Evolutionary conservation across 2,329 filamentous ascomycete genomes (phyloP), one percentile per base, ranked within the genome.

Genomic region (Chaetomiaceae sp.): DNA sequence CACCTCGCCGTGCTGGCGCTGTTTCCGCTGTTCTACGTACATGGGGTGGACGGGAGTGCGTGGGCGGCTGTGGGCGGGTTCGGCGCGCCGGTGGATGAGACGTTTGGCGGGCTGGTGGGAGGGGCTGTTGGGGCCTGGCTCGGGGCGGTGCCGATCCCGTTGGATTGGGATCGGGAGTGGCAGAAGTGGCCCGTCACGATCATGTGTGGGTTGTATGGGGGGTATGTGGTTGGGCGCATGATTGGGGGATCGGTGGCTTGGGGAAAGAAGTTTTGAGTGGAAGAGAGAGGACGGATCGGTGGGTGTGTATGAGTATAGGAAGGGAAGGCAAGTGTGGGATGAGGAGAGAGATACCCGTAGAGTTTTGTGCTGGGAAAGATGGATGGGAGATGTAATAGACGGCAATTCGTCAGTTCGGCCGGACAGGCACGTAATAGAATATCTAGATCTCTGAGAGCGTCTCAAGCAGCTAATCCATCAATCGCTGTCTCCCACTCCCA

Each of bases 121-220:
- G 84, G 84, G 0, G 74, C 86, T 23, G 64, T 92, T 1, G 94
- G 94, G 5, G 90, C 89, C 36, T 97, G 94, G 94, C 73, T 96
- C 37, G 94, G 94, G 3, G 94, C 94, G 7, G 83, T 97, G 48
- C 94, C 95, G 0, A 97, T 99, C 62, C 94, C 94, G 2, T 75
- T 99, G 61, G 94, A 99, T 69, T 97, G 92, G 92, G 94, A 99
- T 69, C 84, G 94, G n/a, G 90, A 95, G 62, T 99, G 94, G 94
- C 94, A 99, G 80, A 89, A 86, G 69, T 99, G 92, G 88, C 94
- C 94, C 0, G 86, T 97, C 43, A 99, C 94, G 0, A 87, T 99
- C 54, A 72, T 97, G 4, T 84, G 81, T 2, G 94, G 94, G 2
- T 77, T 87, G 16, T 97, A 95, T 69, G 71, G 82, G 5, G 94